Conservation (phyloP, 768 basidiomycete species). For the Mycena rebaudengoi region DNA sequence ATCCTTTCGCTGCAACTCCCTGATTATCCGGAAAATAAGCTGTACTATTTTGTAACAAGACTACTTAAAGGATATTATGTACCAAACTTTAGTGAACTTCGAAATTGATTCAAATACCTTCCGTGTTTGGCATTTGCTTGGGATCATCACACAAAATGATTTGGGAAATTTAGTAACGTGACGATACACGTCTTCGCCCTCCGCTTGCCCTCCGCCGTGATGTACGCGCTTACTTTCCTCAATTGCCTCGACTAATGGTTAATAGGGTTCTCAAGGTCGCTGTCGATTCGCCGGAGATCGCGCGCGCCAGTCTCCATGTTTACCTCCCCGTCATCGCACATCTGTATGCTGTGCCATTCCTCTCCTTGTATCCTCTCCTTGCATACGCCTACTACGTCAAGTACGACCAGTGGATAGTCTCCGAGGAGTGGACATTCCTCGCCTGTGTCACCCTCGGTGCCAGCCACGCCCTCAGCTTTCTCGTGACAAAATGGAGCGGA, state of each 20-base stretch:
- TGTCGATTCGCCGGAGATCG: slow-evolving; percentile 74
- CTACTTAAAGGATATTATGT: no score
- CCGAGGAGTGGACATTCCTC: slow-evolving; percentile 98
- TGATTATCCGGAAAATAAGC: no score
- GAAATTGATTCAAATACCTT: no score
- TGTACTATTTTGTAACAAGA: no score
- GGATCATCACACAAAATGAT: no score
- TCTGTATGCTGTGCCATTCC: slow-evolving; percentile 79
- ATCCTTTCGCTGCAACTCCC: no score
- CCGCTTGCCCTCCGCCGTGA: not conserved
- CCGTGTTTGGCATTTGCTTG: no score
- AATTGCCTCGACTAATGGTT: slow-evolving; percentile 7
- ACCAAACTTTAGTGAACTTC: no score
- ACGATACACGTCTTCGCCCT: slow-evolving; percentile 15
- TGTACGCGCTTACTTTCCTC: slow-evolving; percentile 20
- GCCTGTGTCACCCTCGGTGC: slow-evolving; percentile 86
- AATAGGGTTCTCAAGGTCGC: slow-evolving; percentile 53
- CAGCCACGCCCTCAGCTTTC: slow-evolving; percentile 91
- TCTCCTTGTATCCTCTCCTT: slow-evolving; percentile 82
- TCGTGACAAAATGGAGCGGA: slow-evolving; percentile 90
- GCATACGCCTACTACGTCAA: slow-evolving; percentile 92
- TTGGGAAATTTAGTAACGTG: not conserved
- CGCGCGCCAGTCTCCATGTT: slow-evolving; percentile 70
- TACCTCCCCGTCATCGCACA: slow-evolving; percentile 75
- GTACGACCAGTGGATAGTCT: slow-evolving; percentile 90